Conservation (phyloP, 2,329 filamentous ascomycete genomes). For the Neofusicoccum parvum region DNA sequence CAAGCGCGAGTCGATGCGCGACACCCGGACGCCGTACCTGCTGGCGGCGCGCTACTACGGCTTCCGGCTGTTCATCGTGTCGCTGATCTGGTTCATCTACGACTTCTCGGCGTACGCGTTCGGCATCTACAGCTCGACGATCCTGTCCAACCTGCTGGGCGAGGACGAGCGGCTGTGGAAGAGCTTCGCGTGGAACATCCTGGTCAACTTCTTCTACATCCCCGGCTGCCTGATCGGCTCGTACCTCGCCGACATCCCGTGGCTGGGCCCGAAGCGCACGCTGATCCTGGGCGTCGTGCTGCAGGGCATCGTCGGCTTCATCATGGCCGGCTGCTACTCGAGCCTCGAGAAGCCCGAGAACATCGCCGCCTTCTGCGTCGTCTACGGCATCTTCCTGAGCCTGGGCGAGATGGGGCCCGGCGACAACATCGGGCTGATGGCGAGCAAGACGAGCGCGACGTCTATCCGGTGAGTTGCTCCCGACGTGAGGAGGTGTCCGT, state of each 20-base stretch:
- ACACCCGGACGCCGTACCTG: conserved; percentile 42
- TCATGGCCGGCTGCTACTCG: conserved; percentile 80
- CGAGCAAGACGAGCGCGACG: conserved; percentile 85
- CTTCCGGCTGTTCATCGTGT: conserved; percentile 56
- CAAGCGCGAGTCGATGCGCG: conserved; percentile 52
- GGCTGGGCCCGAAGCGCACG: conserved; percentile 75
- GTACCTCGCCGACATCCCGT: conserved; percentile 67
- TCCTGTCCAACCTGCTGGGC: conserved; percentile 68
- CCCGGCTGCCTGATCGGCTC: conserved; percentile 80
- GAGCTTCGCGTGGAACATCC: conserved; percentile 82
- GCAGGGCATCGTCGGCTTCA: conserved; percentile 80
- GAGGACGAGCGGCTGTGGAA: conserved; percentile 67
- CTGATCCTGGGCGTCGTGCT: conserved; percentile 69
- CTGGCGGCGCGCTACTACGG: conserved; percentile 58
- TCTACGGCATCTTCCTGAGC: conserved; percentile 77
- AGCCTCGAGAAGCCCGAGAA: conserved; percentile 67
- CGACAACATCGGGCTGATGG: conserved; percentile 86
- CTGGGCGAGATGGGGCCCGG: conserved; percentile 83
- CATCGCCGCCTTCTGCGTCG: conserved; percentile 74
- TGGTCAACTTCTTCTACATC: conserved; percentile 87
- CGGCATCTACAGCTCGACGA: conserved; percentile 78
- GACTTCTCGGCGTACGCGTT: conserved; percentile 83
- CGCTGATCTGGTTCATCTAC: conserved; percentile 59
- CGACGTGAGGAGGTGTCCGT: no score
- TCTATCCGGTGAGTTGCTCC: conserved; percentile 59